A percentile compares a stretch with the other conserved stretches of the same genome.
These are phyloP conservation scores for Gaeumannomyces sp. DNA, from an alignment of 2,329 filamentous ascomycete genomes.

Conservation along the genomic window DNA sequence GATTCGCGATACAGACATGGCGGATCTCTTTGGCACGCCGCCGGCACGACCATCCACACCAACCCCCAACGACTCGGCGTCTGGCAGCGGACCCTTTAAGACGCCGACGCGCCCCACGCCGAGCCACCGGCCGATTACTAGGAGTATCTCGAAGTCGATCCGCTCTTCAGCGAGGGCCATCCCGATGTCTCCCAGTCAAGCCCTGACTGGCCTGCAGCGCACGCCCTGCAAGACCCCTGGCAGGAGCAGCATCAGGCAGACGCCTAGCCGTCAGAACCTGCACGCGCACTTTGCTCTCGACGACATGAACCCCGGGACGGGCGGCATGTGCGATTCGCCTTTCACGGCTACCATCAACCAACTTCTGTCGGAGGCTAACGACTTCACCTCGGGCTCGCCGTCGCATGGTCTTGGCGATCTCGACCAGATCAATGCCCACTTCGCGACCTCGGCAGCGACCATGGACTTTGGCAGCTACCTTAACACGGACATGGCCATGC, in stretches of 20 bases:
- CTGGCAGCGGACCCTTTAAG: slow-evolving; percentile 45
- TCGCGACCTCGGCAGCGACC: slow-evolving; percentile 13
- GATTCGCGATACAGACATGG: slow-evolving; percentile 28
- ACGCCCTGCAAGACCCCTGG: slow-evolving; percentile 41
- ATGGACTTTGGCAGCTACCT: slow-evolving; percentile 44
- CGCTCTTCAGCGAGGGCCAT: slow-evolving; percentile 36
- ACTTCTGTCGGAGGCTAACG: slow-evolving; percentile 51
- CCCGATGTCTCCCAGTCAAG: slow-evolving; percentile 34
- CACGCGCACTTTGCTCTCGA: slow-evolving; percentile 28
- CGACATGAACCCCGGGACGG: slow-evolving; percentile 25
- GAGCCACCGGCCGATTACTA: slow-evolving; percentile 54
- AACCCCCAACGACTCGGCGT: slow-evolving; percentile 41
- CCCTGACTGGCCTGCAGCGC: slow-evolving; percentile 31
- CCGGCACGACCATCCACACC: slow-evolving; percentile 44
- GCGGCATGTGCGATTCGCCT: slow-evolving; percentile 38
- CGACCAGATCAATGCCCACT: slow-evolving; percentile 22
- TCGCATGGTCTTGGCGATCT: slow-evolving; percentile 34
- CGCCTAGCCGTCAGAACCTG: slow-evolving; percentile 31
- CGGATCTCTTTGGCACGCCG: slow-evolving; percentile 60
- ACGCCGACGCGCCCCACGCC: slow-evolving; percentile 59
- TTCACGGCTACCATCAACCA: slow-evolving; percentile 59
- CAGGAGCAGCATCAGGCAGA: slow-evolving; percentile 34
- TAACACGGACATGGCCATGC: slow-evolving; percentile 39
- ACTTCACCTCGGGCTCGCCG: slow-evolving; percentile 34
- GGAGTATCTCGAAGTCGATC: slow-evolving; percentile 53